Base-by-base conservation (phyloP, 1,139 yeast genomes). In the Arxiozyma bovina region DNA sequence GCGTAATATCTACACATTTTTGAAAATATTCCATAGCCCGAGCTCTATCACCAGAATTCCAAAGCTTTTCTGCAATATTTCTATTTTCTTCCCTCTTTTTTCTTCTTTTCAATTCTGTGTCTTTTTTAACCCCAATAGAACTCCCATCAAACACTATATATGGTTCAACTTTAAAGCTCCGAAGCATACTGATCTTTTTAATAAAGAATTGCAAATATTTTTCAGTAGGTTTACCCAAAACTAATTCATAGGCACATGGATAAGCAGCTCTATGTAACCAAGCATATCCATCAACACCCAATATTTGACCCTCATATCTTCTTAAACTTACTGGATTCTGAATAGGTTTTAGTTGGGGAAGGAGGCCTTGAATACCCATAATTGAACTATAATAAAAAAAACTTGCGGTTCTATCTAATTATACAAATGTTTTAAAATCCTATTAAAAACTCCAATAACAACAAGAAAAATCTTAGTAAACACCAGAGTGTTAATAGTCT, bases 91-190 rank as follows among this genome's bases (percentile, higher is more conserved):
- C 74, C 57, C 97, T 74, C 53, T 73, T 77, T 57, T 64, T 67
- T 17, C 78, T 74, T 60, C 99, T 77, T 57, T 82, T 87, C 18
- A 65, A 62, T 61, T 91, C 96, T 0, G 96, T 89, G 12, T 74
- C 81, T 38, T 78, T 79, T 68, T 94, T 94, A 38, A 93, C 83
- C 0, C 93, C 93, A 50, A 93, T 74, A 49, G 82, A 76, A 56
- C 89, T 96, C 1, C 99, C 99, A 68, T 94, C 99, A 70, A 94
- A 90, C 5, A 94, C 98, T 66, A 94, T 76, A 66, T 83, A 90
- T 0, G 97, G 96, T 55, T 80, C 82, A 6, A 93, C 84, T 1
- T 86, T 86, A 65, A 82, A 83, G 57, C 78, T 74, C 50, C 79
- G 71, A 47, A 91, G 73, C 87, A 90, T 80, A 43, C 78, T 76